A percentile compares a stretch with the other conserved stretches of the same genome.
These are phyloP conservation scores for Gamsiella multidivaricata DNA, from an alignment of 192 early-diverging fungal genomes.

Conservation along the genomic window DNA sequence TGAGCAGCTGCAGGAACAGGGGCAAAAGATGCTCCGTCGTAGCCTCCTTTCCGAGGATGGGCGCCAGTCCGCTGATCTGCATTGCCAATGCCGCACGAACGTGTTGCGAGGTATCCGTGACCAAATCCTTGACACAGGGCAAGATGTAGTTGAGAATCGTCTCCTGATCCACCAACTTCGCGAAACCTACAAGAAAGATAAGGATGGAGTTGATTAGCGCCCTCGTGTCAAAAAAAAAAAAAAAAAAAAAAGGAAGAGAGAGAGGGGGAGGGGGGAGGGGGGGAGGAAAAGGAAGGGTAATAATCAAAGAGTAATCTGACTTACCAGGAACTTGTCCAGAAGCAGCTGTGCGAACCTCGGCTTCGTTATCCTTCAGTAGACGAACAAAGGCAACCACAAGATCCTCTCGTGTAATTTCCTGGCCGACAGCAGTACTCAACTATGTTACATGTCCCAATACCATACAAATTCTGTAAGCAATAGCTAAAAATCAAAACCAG, in stretches of 20 bases:
- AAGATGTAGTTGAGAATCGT: conserved; percentile 83
- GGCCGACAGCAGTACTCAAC: conserved; percentile 84
- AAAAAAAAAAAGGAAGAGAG: too few species aligned
- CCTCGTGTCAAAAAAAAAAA: too few species aligned
- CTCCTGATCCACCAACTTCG: conserved; percentile 80
- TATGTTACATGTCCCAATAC: conserved; percentile 23
- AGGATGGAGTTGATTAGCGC: too few species aligned
- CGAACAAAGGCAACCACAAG: conserved; percentile 87
- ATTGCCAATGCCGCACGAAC: conserved; percentile 95
- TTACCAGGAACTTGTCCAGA: conserved; percentile 90
- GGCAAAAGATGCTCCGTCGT: conserved; percentile 96
- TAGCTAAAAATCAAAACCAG: too few species aligned
- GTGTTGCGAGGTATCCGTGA: conserved; percentile 95
- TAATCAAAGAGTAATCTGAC: not conserved
- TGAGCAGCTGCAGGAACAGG: conserved; percentile 95
- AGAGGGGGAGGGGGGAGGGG: too few species aligned
- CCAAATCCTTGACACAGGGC: conserved; percentile 93
- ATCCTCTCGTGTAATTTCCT: conserved; percentile 85
- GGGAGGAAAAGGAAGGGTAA: not conserved
- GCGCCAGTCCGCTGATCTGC: conserved; percentile 95
- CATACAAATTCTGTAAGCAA: too few species aligned
- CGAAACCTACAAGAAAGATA: conserved; percentile 55
- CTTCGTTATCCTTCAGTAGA: conserved; percentile 95
- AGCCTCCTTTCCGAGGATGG: conserved; percentile 92
- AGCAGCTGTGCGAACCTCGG: conserved; percentile 96